Evolutionary conservation across 805 yeast genomes (phyloP), one percentile per base, ranked within the genome.

Genomic region (Candida wancherniae): DNA sequence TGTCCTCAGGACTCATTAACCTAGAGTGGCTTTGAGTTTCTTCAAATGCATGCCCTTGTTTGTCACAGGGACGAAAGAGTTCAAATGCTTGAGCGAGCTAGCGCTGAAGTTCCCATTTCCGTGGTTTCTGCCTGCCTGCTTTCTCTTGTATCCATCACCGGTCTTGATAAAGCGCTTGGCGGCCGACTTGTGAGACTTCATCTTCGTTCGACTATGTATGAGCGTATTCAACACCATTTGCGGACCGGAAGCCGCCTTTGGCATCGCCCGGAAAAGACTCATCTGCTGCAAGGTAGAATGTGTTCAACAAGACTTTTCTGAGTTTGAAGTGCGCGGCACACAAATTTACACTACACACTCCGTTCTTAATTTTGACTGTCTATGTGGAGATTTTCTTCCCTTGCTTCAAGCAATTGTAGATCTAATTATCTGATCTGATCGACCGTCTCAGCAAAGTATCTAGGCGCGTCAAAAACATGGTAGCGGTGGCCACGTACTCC

Each of bases 381-480:
- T n/a, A n/a, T n/a, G n/a, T n/a, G n/a, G n/a, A n/a, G n/a, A n/a
- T n/a, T n/a, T n/a, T n/a, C n/a, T n/a, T n/a, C n/a, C n/a, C n/a
- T n/a, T n/a, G n/a, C n/a, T n/a, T n/a, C n/a, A n/a, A n/a, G n/a
- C n/a, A n/a, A n/a, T n/a, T n/a, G n/a, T n/a, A n/a, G n/a, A n/a
- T n/a, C n/a, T n/a, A n/a, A 11, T n/a, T 8, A 14, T 11, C 29
- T 28, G 6, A 33, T 25, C 26, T 36, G 40, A 11, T 27, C 36
- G 4, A 28, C 25, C 9, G 37, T 33, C 25, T 52, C 63, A 8
- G 63, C 69, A 49, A 73, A 86, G 53, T 88, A 88, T 42, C 94
- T 72, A 3, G 98, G 98, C 56, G 83, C 92, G 44, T 86, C 92
- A 57, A 92, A 87, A 1, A 92, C 98, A 56, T 92, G 97, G 67